A percentile compares a stretch with the other conserved stretches of the same genome.
Evolutionary conservation across 495 filamentous ascomycete species (phyloP).

Genomic region (Cudoniella acicularis): DNA sequence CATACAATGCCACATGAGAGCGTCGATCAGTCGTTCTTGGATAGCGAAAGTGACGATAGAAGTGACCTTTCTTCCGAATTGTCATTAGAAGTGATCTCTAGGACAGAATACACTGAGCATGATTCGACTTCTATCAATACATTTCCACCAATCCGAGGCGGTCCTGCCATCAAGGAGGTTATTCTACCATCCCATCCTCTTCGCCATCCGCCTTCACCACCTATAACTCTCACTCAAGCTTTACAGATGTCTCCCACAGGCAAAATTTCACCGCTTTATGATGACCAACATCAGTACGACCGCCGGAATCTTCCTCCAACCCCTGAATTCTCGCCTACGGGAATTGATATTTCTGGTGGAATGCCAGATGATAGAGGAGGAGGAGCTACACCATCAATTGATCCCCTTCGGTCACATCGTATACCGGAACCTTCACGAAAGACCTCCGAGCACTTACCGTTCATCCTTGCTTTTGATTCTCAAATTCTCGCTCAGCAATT

Average conservation of each 20-base stretch:
- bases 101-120: constrained; percentile 28
- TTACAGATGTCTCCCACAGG: constrained; percentile 28
- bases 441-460: constrained; percentile 67
- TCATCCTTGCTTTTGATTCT: constrained; percentile 87
- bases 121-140: constrained; percentile 27
- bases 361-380: constrained; percentile 11
- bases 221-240: constrained; percentile 68
- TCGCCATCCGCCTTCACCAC: constrained; percentile 69
- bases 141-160: constrained; percentile 41
- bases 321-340: constrained; percentile 47
- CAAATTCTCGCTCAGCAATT: constrained; percentile 89
- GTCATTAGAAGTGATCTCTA: constrained; percentile 59
- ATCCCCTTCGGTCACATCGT: constrained; percentile 23
- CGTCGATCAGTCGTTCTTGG: constrained; percentile 54
- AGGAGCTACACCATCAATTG: constrained; percentile 19
- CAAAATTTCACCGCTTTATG: constrained; percentile 37
- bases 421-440: constrained; percentile 24
- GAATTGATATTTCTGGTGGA: neutral
- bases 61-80: constrained; percentile 80
- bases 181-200: constrained; percentile 59
- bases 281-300: constrained; percentile 27
- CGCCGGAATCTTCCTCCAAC: constrained; percentile 49
- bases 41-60: constrained; percentile 63
- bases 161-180: constrained; percentile 25
- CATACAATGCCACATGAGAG: constrained; percentile 38